These are phyloP conservation scores for Ascochyta fabae DNA, from an alignment of 2,329 filamentous ascomycete genomes.

Conservation along the genomic window DNA sequence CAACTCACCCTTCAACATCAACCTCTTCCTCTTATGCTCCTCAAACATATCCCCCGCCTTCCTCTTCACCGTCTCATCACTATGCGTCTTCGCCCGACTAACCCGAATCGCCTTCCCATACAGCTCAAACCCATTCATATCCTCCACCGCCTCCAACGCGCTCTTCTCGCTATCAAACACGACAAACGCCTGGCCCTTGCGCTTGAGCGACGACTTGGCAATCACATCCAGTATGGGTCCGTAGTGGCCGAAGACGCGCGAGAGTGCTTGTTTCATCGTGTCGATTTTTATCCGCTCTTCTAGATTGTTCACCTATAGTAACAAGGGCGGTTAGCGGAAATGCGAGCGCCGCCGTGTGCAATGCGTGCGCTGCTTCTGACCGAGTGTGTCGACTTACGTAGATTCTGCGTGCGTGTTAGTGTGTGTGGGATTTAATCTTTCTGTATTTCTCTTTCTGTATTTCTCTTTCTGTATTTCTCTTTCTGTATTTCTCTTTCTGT, in stretches of 20 bases:
- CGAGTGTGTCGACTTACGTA: too few relatives aligned
- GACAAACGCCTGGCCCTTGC: constrained; percentile 94
- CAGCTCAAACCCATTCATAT: constrained; percentile 89
- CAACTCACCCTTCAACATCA: constrained; percentile 84
- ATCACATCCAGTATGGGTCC: constrained; percentile 84
- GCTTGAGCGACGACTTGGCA: constrained; percentile 86
- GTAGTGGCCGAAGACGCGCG: constrained; percentile 84
- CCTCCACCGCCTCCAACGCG: constrained; percentile 82
- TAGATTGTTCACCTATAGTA: constrained; percentile 72
- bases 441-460: too few relatives aligned
- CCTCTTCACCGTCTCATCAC: constrained; percentile 83
- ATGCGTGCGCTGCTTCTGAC: too few relatives aligned
- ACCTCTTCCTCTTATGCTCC: constrained; percentile 78
- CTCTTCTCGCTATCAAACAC: constrained; percentile 84
- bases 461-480: too few relatives aligned
- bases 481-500: too few relatives aligned
- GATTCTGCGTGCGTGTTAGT: too few relatives aligned
- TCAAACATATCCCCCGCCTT: constrained; percentile 85
- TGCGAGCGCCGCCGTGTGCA: too few relatives aligned
- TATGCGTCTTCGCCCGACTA: constrained; percentile 79
- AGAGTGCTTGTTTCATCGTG: constrained; percentile 73
- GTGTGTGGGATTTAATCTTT: too few relatives aligned
- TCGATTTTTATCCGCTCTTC: constrained; percentile 90
- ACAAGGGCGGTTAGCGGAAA: constrained; percentile 1
- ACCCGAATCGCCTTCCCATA: constrained; percentile 91